These are phyloP conservation scores for Arthrobotrys megalospora DNA, from an alignment of 2,329 filamentous ascomycete species.

Conservation along the genomic window DNA sequence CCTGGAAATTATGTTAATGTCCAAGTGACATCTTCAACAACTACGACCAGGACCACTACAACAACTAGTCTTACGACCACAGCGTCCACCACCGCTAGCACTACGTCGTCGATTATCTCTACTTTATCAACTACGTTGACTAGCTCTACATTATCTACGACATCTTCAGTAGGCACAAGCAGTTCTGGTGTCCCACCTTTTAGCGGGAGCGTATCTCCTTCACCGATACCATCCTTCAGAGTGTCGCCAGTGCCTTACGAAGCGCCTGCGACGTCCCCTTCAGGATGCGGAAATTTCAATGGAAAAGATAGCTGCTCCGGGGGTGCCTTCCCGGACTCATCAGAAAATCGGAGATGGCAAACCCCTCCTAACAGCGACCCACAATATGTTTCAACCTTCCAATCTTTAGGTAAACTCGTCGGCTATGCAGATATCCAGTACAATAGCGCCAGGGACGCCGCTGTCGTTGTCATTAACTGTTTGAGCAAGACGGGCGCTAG, in stretches of 20 bases:
- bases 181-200: constrained; percentile 44
- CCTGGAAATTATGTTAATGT: constrained; percentile 64
- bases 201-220: constrained; percentile 54
- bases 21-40: constrained; percentile 53
- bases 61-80: constrained; percentile 27
- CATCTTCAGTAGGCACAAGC: not conserved
- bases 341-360: constrained; percentile 65
- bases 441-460: constrained; percentile 63
- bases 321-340: constrained; percentile 62
- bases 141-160: constrained; percentile 22
- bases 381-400: constrained; percentile 64
- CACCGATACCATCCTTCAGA: constrained; percentile 62
- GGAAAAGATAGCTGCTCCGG: constrained; percentile 64
- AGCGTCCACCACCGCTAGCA: constrained; percentile 26
- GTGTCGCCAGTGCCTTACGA: constrained; percentile 63
- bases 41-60: constrained; percentile 25
- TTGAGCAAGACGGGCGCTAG: constrained; percentile 64
- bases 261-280: constrained; percentile 62
- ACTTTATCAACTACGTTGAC: constrained; percentile 22
- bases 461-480: constrained; percentile 65
- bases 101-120: not conserved
- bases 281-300: constrained; percentile 65
- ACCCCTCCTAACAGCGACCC: constrained; percentile 63
- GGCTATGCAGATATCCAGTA: constrained; percentile 66
- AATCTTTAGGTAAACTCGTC: constrained; percentile 64